Percentiles rank a stretch among this genome's conserved stretches.
Conservation (phyloP, 768 basidiomycete species). For the Suillus placidus region DNA sequence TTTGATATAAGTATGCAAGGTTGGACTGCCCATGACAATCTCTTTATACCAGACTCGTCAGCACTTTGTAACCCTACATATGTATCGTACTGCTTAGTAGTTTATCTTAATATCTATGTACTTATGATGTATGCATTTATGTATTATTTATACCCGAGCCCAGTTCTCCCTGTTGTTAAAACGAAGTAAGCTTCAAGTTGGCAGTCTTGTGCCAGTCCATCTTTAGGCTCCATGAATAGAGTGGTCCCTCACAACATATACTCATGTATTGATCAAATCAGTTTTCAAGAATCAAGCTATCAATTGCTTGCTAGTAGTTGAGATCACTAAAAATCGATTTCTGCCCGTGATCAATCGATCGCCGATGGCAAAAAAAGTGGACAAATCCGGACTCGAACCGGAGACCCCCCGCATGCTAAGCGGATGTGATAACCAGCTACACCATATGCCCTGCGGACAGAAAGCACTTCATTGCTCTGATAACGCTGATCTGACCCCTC, state of each 20-base stretch:
- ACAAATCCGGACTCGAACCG: slow-evolving; percentile 45
- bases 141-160: background rate
- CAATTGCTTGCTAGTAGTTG: no score
- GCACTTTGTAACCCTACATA: background rate
- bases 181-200: background rate
- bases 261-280: no score
- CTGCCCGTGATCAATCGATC: no score
- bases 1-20: background rate
- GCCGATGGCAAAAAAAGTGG: slow-evolving; percentile 28
- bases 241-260: no score
- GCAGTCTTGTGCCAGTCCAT: background rate
- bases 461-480: background rate
- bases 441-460: slow-evolving; percentile 36
- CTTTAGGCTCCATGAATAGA: background rate
- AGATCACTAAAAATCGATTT: no score
- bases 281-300: no score
- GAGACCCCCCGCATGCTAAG: slow-evolving; percentile 46
- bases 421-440: slow-evolving; percentile 45
- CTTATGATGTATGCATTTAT: background rate
- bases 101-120: background rate
- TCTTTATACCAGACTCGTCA: background rate
- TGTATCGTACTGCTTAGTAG: background rate
- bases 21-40: background rate
- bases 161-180: background rate
- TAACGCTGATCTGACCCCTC: background rate